Evolutionary conservation across 257 asterid species (phyloP), one percentile per base, ranked within the genome.

Genomic region (Henckelia pumila): DNA sequence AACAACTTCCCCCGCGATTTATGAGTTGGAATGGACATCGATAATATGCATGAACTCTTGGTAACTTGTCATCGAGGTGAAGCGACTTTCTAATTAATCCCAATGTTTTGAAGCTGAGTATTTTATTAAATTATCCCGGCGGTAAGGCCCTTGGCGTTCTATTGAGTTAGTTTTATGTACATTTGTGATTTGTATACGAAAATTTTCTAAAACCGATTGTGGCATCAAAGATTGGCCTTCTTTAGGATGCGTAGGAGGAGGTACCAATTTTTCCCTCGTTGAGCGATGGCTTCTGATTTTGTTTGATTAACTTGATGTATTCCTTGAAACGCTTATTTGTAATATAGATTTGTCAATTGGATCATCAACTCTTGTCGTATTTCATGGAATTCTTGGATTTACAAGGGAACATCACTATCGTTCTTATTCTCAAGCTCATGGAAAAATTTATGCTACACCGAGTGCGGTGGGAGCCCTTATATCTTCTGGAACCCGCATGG

Each of bases 1-100:
- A 91, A 61, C 81, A 91, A 83, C 77, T 94, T 94, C 75, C 99
- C 99, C 23, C 85, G 76, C 24, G 92, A 59, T 61, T 77, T 94
- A 74, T 94, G 83, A 84, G 59, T 62, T 32, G 22, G 20, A 60
- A 67, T 57, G 30, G 64, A 14, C 66, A 17, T 29, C 47, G 50
- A 30, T 59, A 30, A 59, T 62, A 30, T 56, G 52, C 52, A 16
- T 44, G 52, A 44, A 14, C 52, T 13, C 19, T 16, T 13, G 52
- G 19, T 16, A 13, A 44, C 14, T 44, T 4, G 20, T 44, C 52
- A 44, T 44, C 19, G 9, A 9, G 44, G 44, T 8, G 13, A 35
- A 9, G 3, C 14, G 0, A 1, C 44, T 33, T 33, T 13, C 19
- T 44, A 44, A 44, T 44, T 14, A 1, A n/a, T n/a, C 14, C 19